phyloP scores from a whole-genome alignment of 2,329 filamentous ascomycete genomes.

The Venturia effusa region DNA sequence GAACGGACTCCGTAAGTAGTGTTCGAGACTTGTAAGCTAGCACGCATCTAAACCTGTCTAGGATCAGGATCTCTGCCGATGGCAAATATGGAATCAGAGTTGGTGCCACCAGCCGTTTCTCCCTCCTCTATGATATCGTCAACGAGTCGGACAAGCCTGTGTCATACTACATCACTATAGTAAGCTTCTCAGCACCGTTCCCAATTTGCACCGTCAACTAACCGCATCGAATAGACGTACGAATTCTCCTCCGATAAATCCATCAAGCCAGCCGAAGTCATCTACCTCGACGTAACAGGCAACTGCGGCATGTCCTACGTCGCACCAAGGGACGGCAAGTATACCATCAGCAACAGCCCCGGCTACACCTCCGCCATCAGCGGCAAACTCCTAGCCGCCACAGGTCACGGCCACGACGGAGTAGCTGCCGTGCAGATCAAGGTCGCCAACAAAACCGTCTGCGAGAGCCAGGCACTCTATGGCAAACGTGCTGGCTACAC shows the following conservation, averaged over 20 bases:
- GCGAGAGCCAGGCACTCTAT: background rate
- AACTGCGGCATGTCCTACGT: background rate
- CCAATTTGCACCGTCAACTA: background rate
- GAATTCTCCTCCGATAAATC: background rate
- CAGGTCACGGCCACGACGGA: conserved; percentile 8
- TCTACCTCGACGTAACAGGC: conserved; percentile 6
- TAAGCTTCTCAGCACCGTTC: background rate
- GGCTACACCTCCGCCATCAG: background rate
- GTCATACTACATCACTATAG: conserved; percentile 2
- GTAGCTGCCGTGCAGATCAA: background rate
- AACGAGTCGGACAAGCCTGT: background rate
- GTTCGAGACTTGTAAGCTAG: background rate
- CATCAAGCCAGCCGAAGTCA: background rate
- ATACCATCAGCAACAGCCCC: background rate
- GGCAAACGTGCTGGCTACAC: background rate
- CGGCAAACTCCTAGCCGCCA: conserved; percentile 3
- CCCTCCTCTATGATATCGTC: conserved; percentile 7
- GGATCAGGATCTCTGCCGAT: background rate
- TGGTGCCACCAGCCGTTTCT: background rate
- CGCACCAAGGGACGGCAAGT: background rate
- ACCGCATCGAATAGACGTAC: background rate
- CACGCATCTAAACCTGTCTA: background rate
- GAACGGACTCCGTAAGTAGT: conserved; percentile 1
- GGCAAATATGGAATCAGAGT: conserved; percentile 2
- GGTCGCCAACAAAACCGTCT: background rate